These are phyloP conservation scores for Pilasporangium apinafurcum DNA, from an alignment of 352 stramenopile species.

Conservation along the genomic window DNA sequence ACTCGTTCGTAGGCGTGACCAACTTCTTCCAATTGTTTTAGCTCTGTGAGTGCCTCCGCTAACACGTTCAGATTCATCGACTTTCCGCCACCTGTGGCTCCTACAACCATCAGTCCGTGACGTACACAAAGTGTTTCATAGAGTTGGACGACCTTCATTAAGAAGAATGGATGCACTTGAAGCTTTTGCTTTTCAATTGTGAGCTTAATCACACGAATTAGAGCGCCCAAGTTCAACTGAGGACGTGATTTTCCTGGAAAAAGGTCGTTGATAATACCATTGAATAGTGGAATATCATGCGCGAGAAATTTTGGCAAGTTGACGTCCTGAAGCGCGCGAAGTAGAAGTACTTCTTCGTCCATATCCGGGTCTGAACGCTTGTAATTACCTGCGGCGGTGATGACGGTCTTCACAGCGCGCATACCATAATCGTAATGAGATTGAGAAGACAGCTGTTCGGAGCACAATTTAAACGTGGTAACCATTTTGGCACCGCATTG, in stretches of 20 bases:
- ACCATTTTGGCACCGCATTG: constrained; percentile 95
- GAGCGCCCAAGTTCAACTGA: constrained; percentile 86
- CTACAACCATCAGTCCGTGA: constrained; percentile 94
- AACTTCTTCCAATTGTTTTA: constrained; percentile 76
- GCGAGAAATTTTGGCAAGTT: constrained; percentile 95
- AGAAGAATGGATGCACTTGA: constrained; percentile 88
- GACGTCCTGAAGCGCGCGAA: constrained; percentile 91
- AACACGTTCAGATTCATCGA: constrained; percentile 84
- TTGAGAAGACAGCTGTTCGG: constrained; percentile 92
- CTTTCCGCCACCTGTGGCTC: constrained; percentile 91
- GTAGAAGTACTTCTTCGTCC: constrained; percentile 90
- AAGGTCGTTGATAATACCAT: constrained; percentile 92
- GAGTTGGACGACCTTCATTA: constrained; percentile 91
- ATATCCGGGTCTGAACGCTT: constrained; percentile 91
- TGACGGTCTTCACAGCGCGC: constrained; percentile 94
- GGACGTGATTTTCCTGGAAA: constrained; percentile 89
- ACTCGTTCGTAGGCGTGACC: constrained; percentile 86
- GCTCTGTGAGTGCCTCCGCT: constrained; percentile 75
- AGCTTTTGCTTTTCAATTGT: constrained; percentile 79
- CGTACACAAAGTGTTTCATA: constrained; percentile 94
- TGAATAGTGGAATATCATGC: constrained; percentile 93
- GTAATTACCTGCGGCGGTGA: constrained; percentile 92
- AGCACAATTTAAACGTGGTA: constrained; percentile 94
- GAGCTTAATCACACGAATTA: constrained; percentile 85
- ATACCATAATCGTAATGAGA: constrained; percentile 97